Evolutionary conservation across 2,329 filamentous ascomycete genomes (phyloP), one percentile per base, ranked within the genome.

Genomic region (Pseudocercospora fijiensis): DNA sequence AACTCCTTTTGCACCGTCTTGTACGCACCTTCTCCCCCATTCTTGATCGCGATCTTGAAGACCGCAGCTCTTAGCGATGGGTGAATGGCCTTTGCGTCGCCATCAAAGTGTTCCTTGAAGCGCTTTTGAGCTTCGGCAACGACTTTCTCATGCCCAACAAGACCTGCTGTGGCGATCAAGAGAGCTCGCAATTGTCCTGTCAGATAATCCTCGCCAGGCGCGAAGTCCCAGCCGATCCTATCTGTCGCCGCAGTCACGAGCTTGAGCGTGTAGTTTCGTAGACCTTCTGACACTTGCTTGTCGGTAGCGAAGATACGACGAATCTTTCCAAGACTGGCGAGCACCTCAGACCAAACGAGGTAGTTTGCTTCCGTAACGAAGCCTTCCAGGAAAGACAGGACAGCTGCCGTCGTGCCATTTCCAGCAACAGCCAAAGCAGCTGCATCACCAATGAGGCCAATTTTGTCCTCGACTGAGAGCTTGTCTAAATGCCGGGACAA

Each of bases 351-450:
- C 90, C 95, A 96, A 4, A 98, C 94, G 18, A 96, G 84, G 72
- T 92, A 93, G 76, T 94, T 92, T 1, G 84, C 84, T 79, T 99
- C 95, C 58, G 85, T 81, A 65, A 87, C 84, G 77, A 98, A 93
- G n/a, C 90, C 90, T 76, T 96, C 86, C 10, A 96, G 80, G 71
- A 99, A 90, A 11, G 90, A 88, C 28, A 99, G 81, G 11, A 99
- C 83, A 8, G 90, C 90, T 24, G 92, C 83, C 0, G 93, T 96
- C 3, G 87, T 91, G 57, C 90, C 89, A 74, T 95, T 87, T 22
- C 95, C 95, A 63, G 95, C 90, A 65, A 96, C 87, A 41, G 95
- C 92, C 68, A 98, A 85, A 57, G 95, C 92, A 53, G 90, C 90
- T 20, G 94, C 92, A 72, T 96, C 96, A 65, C 91, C 92, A 64